These are phyloP conservation scores for Fusarium sp. DNA, from an alignment of 2,329 filamentous ascomycete species.

Conservation along the genomic window DNA sequence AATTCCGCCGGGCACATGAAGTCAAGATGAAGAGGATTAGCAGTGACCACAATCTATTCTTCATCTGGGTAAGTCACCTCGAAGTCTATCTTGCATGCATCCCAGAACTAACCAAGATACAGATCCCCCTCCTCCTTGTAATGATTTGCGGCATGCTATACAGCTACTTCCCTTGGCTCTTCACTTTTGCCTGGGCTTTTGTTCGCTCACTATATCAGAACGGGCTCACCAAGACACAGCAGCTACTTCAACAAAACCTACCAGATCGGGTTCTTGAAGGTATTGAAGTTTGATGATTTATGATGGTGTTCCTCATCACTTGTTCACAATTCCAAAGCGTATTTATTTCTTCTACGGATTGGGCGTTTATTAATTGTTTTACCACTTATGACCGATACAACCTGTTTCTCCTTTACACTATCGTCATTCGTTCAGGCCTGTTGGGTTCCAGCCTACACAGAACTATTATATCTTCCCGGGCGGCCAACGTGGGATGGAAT, in stretches of 20 bases:
- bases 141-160: constrained; percentile 61
- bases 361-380: constrained; percentile 23
- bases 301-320: constrained; percentile 26
- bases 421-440: constrained; percentile 11
- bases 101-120: constrained; percentile 31
- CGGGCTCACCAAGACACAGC: constrained; percentile 41
- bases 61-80: constrained; percentile 68
- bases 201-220: constrained; percentile 45
- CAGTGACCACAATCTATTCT: constrained; percentile 72
- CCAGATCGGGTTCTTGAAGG: constrained; percentile 42
- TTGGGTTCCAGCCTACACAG: not conserved
- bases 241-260: constrained; percentile 40
- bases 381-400: constrained; percentile 16
- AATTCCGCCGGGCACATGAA: constrained; percentile 68
- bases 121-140: constrained; percentile 61
- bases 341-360: constrained; percentile 15
- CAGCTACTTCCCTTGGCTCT: constrained; percentile 60
- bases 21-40: constrained; percentile 70
- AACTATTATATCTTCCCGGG: not conserved
- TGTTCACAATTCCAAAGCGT: constrained; percentile 25
- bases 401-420: not conserved
- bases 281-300: constrained; percentile 42
- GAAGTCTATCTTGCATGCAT: not conserved
- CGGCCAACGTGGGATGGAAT: not conserved
- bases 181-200: constrained; percentile 48